Percentiles rank a stretch among this genome's conserved stretches.
Evolutionary conservation across 1,284 basidiomycete genomes (phyloP).

Genomic region (Puccinia horiana): DNA sequence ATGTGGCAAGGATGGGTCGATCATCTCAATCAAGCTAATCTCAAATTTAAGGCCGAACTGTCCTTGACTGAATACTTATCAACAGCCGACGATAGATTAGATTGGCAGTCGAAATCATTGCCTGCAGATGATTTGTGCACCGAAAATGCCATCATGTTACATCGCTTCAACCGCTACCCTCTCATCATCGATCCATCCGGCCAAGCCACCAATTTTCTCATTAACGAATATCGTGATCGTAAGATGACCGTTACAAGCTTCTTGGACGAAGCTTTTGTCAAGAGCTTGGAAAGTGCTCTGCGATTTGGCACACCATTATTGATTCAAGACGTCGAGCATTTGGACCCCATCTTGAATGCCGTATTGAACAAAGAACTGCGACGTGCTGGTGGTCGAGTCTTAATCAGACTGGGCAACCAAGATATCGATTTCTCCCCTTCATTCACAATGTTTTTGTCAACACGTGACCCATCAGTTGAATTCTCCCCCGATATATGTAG

Average conservation of each 20-base stretch:
- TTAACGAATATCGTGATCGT: constrained; percentile 91
- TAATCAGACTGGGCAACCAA: constrained; percentile 96
- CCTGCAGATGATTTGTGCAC: constrained; percentile 93
- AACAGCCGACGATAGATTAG: constrained; percentile 91
- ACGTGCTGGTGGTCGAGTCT: constrained; percentile 81
- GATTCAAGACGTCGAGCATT: constrained; percentile 95
- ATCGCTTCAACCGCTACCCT: constrained; percentile 95
- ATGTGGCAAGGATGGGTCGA: constrained; percentile 96
- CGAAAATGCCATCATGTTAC: constrained; percentile 95
- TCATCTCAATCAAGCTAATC: constrained; percentile 82
- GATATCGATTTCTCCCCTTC: constrained; percentile 99
- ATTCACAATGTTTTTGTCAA: constrained; percentile 98
- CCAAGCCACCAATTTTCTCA: constrained; percentile 91
- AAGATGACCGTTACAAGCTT: constrained; percentile 99
- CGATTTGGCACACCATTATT: constrained; percentile 97
- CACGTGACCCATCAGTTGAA: constrained; percentile 92
- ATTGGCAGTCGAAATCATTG: constrained; percentile 91
- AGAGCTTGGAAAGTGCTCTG: constrained; percentile 96
- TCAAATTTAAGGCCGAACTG: constrained; percentile 89
- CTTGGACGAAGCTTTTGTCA: constrained; percentile 97
- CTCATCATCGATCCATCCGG: constrained; percentile 98
- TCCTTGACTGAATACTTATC: constrained; percentile 94
- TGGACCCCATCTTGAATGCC: constrained; percentile 96
- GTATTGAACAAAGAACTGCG: constrained; percentile 96
- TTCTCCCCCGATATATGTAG: constrained; percentile 99